Evolutionary conservation across 1,284 basidiomycete species (phyloP).

Genomic region (Takashimella koratensis): DNA sequence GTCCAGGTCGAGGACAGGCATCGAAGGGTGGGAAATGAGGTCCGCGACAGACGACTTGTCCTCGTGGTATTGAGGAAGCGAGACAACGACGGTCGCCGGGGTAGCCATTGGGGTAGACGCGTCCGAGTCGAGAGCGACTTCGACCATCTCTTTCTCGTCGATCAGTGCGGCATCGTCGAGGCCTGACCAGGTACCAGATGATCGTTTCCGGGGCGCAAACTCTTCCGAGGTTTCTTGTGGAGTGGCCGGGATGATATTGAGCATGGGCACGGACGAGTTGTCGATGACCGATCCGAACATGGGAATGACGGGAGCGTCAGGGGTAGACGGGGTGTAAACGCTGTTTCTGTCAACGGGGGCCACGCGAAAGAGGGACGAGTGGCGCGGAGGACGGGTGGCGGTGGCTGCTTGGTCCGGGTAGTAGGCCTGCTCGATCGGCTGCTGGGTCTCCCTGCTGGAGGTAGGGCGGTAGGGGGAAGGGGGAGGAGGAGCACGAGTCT

Average conservation of each 20-base stretch:
- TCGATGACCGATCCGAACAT: neutral
- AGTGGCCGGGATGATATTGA: constrained; percentile 48
- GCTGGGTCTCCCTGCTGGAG: constrained; percentile 14
- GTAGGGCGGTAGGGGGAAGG: constrained; percentile 36
- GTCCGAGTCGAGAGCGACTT: constrained; percentile 17
- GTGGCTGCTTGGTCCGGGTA: constrained; percentile 11
- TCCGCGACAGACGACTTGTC: neutral
- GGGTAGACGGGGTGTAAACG: constrained; percentile 4
- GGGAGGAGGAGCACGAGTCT: constrained; percentile 24
- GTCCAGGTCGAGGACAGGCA: constrained; percentile 28
- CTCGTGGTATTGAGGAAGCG: neutral
- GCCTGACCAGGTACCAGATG: neutral
- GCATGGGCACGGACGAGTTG: constrained; percentile 23
- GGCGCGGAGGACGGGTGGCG: constrained; percentile 17
- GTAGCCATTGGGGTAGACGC: neutral
- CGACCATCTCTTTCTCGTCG: constrained; percentile 24
- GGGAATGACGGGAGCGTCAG: neutral
- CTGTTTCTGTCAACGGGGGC: too few relatives aligned
- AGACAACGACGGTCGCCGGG: neutral
- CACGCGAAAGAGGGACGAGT: too few relatives aligned
- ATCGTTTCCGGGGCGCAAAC: neutral
- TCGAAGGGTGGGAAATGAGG: neutral
- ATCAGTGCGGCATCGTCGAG: constrained; percentile 19
- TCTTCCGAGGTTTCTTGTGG: constrained; percentile 28
- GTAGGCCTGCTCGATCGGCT: constrained; percentile 14